Base-by-base conservation (phyloP, 169 alveolate species). In the Pseudocohnilembus persalinus region DNA sequence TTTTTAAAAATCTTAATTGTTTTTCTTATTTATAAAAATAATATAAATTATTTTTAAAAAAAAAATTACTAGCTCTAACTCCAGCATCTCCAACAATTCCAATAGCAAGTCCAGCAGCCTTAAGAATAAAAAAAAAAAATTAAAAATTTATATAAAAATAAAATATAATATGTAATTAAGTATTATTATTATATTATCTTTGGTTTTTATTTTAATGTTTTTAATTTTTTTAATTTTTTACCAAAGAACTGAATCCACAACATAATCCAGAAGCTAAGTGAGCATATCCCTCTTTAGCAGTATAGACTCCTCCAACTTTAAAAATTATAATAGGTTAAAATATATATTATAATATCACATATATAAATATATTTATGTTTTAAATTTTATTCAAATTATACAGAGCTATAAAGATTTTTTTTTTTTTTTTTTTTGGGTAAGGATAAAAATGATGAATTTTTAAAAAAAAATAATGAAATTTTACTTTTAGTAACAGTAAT, bases 51-150 rank as follows among this genome's bases (percentile, higher is more conserved):
- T 49, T 49, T 49, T n/a, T 29, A 82, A 73, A 24, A 24, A 77
- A 77, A 27, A 33, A 75, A 77, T 77, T 79, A 73, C 76, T 97
- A 35, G 99, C 99, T 89, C 99, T 97, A 68, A 98, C 99, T 92
- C 99, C 99, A 30, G 99, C 99, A 89, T 99, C 99, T 77, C 99
- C 99, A 72, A 98, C 99, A 65, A 98, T 98, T 74, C 99, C 99
- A 83, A 99, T 99, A 78, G 99, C 99, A 49, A 98, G 92, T 63
- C 99, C 99, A 63, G 99, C 99, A 75, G 99, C 99, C 97, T 96
- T n/a, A n/a, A 91, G 31, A 88, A 29, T 28, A 32, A 72, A 73
- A 28, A 82, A 82, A 73, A 27, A 65, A 25, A 24, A 26, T 78
- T 33, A 32, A 49, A 73, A 15, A 73, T n/a, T n/a, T n/a, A n/a